Conservation (phyloP, 1,284 basidiomycete genomes). For the Cryptococcus sp. region DNA sequence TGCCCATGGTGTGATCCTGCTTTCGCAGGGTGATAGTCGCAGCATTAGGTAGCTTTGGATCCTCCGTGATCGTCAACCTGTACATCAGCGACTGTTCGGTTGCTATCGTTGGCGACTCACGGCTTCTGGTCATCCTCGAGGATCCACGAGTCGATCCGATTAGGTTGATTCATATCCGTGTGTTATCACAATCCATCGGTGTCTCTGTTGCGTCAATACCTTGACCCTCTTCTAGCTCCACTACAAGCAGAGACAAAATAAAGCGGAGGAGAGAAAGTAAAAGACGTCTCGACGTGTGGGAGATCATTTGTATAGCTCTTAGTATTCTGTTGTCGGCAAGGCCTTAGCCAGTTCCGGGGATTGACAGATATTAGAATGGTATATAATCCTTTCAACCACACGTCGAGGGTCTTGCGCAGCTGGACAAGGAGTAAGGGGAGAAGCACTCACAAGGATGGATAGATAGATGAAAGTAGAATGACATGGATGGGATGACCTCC, state of each 20-base stretch:
- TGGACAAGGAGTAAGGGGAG: neutral
- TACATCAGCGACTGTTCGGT: neutral
- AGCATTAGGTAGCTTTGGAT: slow-evolving; percentile 95
- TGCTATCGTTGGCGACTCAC: slow-evolving; percentile 54
- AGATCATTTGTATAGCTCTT: slow-evolving; percentile 23
- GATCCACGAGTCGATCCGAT: slow-evolving; percentile 71
- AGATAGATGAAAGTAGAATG: too few species aligned
- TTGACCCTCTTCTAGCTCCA: too few species aligned
- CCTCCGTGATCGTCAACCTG: slow-evolving; percentile 74
- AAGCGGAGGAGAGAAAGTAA: too few species aligned
- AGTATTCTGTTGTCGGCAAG: slow-evolving; percentile 14
- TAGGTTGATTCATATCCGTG: slow-evolving; percentile 85
- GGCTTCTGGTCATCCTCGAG: slow-evolving; percentile 87
- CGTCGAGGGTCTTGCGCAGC: too few species aligned
- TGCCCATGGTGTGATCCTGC: slow-evolving; percentile 94
- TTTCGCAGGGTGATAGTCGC: slow-evolving; percentile 90
- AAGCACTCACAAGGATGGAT: neutral
- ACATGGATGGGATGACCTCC: too few species aligned
- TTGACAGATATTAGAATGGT: slow-evolving; percentile 52
- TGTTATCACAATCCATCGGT: neutral
- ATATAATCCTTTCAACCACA: slow-evolving; percentile 50
- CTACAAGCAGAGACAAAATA: too few species aligned
- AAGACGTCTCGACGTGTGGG: slow-evolving; percentile 11
- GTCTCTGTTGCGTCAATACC: slow-evolving; percentile 2
- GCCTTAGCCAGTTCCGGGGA: slow-evolving; percentile 49